A percentile compares a stretch with the other conserved stretches of the same genome.
phyloP scores from a whole-genome alignment of 2,329 filamentous ascomycete genomes.

The Aspergillus sergii region DNA sequence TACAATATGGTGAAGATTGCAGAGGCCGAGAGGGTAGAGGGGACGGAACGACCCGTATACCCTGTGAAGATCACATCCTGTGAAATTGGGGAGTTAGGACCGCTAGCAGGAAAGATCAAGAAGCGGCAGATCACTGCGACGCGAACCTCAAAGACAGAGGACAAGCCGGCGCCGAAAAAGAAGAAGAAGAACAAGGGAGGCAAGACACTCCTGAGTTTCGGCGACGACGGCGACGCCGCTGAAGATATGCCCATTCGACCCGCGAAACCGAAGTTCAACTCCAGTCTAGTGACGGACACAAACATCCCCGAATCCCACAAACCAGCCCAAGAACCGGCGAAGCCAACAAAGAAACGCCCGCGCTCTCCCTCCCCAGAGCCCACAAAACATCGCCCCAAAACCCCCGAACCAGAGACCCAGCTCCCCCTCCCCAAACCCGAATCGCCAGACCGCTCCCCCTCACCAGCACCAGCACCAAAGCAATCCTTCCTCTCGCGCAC shows the following conservation, averaged over 20 bases:
- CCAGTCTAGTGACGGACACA: slow-evolving; percentile 44
- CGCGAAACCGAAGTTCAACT: slow-evolving; percentile 53
- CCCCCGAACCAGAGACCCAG: slow-evolving; percentile 46
- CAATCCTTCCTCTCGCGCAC: slow-evolving; percentile 43
- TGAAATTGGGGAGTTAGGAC: slow-evolving; percentile 50
- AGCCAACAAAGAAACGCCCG: slow-evolving; percentile 32
- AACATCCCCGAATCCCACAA: slow-evolving; percentile 18
- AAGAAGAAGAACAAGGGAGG: slow-evolving; percentile 49
- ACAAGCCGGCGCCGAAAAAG: slow-evolving; percentile 33
- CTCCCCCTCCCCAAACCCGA: slow-evolving; percentile 50
- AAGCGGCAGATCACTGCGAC: slow-evolving; percentile 43
- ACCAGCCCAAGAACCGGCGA: slow-evolving; percentile 15
- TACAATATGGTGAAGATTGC: slow-evolving; percentile 95
- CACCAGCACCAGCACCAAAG: slow-evolving; percentile 31
- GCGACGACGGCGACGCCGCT: slow-evolving; percentile 45
- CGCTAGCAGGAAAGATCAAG: slow-evolving; percentile 48
- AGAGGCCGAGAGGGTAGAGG: slow-evolving; percentile 78
- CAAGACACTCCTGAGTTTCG: slow-evolving; percentile 52
- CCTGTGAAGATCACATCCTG: slow-evolving; percentile 69
- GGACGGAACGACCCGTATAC: slow-evolving; percentile 81
- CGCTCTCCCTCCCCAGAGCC: slow-evolving; percentile 37
- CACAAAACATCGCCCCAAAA: slow-evolving; percentile 36
- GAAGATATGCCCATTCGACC: slow-evolving; percentile 39
- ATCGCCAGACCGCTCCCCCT: slow-evolving; percentile 37
- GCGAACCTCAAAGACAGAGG: slow-evolving; percentile 26